phyloP scores from a whole-genome alignment of 345 rosid species.

The Populus alba region DNA sequence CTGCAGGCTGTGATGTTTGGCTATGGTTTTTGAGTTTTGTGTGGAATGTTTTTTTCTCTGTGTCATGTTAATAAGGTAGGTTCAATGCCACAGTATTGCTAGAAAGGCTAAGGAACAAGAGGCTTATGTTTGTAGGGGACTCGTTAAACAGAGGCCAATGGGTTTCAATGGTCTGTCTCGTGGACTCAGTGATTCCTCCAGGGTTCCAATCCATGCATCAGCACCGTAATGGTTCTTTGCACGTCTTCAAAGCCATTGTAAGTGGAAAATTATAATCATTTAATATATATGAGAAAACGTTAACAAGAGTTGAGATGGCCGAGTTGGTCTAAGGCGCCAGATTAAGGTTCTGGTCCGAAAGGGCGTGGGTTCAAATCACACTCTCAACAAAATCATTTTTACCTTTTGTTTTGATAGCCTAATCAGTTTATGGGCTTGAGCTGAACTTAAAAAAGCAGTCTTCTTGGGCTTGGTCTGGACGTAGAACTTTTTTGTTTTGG shows the following conservation, averaged over 20 bases:
- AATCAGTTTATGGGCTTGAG: no score
- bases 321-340: constrained; percentile 99
- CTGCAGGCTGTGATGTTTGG: background rate
- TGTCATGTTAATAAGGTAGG: constrained; percentile 15
- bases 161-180: constrained; percentile 33
- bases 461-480: no score
- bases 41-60: background rate
- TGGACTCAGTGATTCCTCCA: constrained; percentile 15
- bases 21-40: background rate
- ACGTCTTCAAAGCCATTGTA: constrained; percentile 47
- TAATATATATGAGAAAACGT: accelerated
- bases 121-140: constrained; percentile 28
- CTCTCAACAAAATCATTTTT: constrained; percentile 49
- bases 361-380: constrained; percentile 99
- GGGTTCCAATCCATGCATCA: constrained; percentile 48
- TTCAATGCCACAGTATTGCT: constrained; percentile 27
- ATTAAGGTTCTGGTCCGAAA: constrained; percentile 99
- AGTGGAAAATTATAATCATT: background rate
- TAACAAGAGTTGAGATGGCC: constrained; percentile 73
- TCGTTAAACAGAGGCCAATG: constrained; percentile 29
- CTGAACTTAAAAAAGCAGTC: no score
- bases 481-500: no score
- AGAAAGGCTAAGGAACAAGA: constrained; percentile 32
- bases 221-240: constrained; percentile 50
- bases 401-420: no score